Percentiles rank a stretch among this genome's conserved stretches.
These are phyloP conservation scores for Clarireedia homoeocarpa DNA, from an alignment of 2,329 filamentous ascomycete species.

Conservation along the genomic window DNA sequence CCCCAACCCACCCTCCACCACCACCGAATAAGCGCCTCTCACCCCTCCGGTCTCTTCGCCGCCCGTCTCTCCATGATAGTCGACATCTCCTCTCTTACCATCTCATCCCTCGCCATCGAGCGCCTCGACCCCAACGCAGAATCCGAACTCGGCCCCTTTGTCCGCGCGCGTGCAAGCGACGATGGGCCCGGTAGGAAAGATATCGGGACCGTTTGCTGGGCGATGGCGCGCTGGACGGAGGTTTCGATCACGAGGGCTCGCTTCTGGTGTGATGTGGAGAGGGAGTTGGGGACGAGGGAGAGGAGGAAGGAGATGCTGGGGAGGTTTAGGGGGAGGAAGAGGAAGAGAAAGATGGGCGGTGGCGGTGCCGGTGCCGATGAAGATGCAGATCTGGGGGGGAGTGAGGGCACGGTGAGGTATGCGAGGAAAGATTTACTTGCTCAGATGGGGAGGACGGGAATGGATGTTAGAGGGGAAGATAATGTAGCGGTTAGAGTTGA, in stretches of 20 bases:
- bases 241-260: constrained; percentile 50
- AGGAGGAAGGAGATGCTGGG: constrained; percentile 16
- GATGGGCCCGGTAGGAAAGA: constrained; percentile 46
- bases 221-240: constrained; percentile 60
- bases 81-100: constrained; percentile 41
- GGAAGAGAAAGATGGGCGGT: constrained; percentile 19
- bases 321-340: constrained; percentile 15
- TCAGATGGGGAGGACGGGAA: constrained; percentile 44
- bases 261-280: constrained; percentile 52
- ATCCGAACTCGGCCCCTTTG: constrained; percentile 48
- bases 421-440: constrained; percentile 42
- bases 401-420: constrained; percentile 13
- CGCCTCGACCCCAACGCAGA: constrained; percentile 50
- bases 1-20: constrained; percentile 38
- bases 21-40: constrained; percentile 45
- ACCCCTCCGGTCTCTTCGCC: constrained; percentile 45
- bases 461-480: constrained; percentile 28
- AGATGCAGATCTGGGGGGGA: constrained; percentile 19
- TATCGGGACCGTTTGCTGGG: constrained; percentile 54
- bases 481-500: constrained; percentile 37
- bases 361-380: constrained; percentile 30
- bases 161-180: constrained; percentile 29
- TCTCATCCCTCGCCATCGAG: constrained; percentile 46
- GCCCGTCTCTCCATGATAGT: constrained; percentile 52
- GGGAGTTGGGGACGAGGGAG: constrained; percentile 36